These are phyloP conservation scores for Backusella psychrophila DNA, from an alignment of 192 early-diverging fungal species.

Conservation along the genomic window DNA sequence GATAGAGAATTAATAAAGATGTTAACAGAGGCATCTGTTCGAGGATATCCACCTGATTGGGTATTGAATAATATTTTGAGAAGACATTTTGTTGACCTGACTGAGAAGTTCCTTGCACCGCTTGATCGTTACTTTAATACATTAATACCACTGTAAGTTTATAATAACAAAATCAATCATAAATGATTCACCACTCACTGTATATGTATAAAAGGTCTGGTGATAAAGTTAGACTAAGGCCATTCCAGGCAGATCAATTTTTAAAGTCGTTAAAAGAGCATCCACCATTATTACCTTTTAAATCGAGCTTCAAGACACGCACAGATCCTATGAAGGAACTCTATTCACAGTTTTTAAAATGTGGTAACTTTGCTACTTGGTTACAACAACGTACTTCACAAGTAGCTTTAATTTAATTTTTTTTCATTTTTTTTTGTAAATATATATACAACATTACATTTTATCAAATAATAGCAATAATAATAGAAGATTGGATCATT, in stretches of 20 bases:
- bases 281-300: slow-evolving; percentile 45
- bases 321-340: slow-evolving; percentile 70
- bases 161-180: too few species aligned
- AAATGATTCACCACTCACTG: neutral
- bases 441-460: neutral
- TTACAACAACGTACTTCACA: slow-evolving; percentile 67
- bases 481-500: too few species aligned
- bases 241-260: slow-evolving; percentile 73
- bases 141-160: slow-evolving; percentile 64
- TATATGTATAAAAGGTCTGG: neutral
- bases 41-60: slow-evolving; percentile 68
- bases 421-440: neutral
- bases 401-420: neutral
- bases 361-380: slow-evolving; percentile 97
- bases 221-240: slow-evolving; percentile 52
- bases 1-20: slow-evolving; percentile 82
- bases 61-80: slow-evolving; percentile 91
- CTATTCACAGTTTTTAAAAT: slow-evolving; percentile 87
- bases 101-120: slow-evolving; percentile 91
- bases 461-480: neutral
- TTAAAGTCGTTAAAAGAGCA: slow-evolving; percentile 59
- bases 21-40: slow-evolving; percentile 69
- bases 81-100: slow-evolving; percentile 90
- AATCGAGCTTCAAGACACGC: slow-evolving; percentile 50
- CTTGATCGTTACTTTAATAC: slow-evolving; percentile 91